Base-by-base conservation (phyloP, 108 stramenopile genomes). In the Aurantiochytrium sp. region DNA sequence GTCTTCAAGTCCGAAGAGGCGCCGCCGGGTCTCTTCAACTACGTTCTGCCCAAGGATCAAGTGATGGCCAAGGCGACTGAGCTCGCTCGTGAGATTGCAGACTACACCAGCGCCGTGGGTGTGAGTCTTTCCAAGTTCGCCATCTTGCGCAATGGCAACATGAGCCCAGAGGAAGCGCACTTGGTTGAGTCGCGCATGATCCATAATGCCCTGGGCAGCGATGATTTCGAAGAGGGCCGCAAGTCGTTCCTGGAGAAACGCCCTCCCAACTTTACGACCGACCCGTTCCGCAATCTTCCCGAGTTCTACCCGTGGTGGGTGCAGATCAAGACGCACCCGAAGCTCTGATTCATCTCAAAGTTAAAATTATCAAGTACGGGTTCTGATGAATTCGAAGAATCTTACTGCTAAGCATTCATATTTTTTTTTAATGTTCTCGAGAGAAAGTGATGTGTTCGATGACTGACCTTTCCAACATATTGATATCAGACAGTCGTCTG, bases 1-100 rank as follows among this genome's bases (percentile, higher is more conserved):
- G 73, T 83, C 49, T 83, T 83, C 51, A 83, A 83, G 51, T 53
- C 73, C 12, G 18, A 83, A n/a, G 73, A 83, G 16, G 73, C 73
- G 23, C 73, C 73, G 12, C 73, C 73, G 5, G 73, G 73, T 1
- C 51, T 83, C 49, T 83, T 83, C 51, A 83, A 83, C 73, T 83
- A 83, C 51, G 73, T 83, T 0, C 43, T 83, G 73, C 73, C 73
- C 28, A 53, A 47, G 28, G 73, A 83, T 0, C 16, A 83, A 44
- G 73, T 83, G 5, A 10, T 83, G 44, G 44, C 73, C 44, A 83
- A 83, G 51, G 73, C 73, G 4, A 47, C 23, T 12, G 73, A 83
- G 73, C 51, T 83, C 23, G 73, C 73, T 23, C 73, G 44, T 44
- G 73, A 83, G 73, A 83, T 83, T 23, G 73, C 73, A 12, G 73